Conservation (phyloP, 192 early-diverging fungal genomes). For the Paraglomus brasilianum region DNA sequence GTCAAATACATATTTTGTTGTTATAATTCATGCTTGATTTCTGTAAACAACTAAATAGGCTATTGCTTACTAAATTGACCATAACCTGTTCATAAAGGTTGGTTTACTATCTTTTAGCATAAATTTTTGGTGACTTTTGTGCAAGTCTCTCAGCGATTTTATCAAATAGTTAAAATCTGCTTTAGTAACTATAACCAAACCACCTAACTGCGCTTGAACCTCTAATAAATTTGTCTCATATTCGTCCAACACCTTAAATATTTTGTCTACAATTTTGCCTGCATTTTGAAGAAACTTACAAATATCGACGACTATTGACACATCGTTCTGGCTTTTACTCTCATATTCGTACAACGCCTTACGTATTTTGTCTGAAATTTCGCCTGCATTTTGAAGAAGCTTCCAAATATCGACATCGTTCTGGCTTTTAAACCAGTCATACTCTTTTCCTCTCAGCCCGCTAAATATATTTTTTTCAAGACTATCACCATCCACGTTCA, state of each 20-base stretch:
- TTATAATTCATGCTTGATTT: no score
- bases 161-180: slow-evolving; percentile 9
- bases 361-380: neutral
- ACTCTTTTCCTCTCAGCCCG: slow-evolving; percentile 7
- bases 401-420: neutral
- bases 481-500: slow-evolving; percentile 12
- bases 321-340: neutral
- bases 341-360: neutral
- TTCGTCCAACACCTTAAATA: slow-evolving; percentile 1
- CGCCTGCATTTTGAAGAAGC: neutral
- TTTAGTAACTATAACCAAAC: slow-evolving; percentile 6
- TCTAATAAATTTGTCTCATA: slow-evolving; percentile 21
- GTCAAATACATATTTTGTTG: no score
- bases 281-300: neutral
- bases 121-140: slow-evolving; percentile 8
- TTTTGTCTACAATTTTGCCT: neutral
- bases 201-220: neutral
- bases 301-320: neutral
- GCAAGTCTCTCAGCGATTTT: neutral
- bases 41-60: no score
- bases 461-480: slow-evolving; percentile 5
- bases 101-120: slow-evolving; percentile 10
- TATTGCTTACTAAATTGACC: no score
- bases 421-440: neutral
- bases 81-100: no score